Evolutionary conservation across 2,329 filamentous ascomycete species (phyloP), one percentile per base, ranked within the genome.

Genomic region (Diaporthe sp.): DNA sequence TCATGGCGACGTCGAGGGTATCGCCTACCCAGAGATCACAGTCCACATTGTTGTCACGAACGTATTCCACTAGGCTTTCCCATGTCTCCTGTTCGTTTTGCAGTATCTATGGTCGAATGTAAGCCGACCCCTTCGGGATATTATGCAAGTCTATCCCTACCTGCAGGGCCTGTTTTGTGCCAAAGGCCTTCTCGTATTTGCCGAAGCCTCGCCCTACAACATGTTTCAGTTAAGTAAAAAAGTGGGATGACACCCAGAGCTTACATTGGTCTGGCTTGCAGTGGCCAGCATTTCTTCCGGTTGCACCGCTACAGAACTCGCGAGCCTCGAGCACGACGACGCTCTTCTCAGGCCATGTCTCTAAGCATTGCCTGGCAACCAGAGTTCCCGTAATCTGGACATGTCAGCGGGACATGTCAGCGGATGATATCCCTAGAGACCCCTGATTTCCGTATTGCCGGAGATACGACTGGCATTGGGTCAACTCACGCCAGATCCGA

Each of bases 301-400:
- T 78, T 5, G 77, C 77, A n/a, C 77, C 76, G 8, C 63, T 72
- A 31, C 77, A 78, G 55, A 78, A 77, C 39, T 78, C 77, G 5
- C 77, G 76, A 6, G 77, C 76, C 73, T 78, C 77, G 17, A 78
- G 73, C 12, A 78, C 76, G 8, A 78, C 76, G n/a, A 77, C 73
- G 47, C 47, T 76, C 49, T 77, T 73, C 3, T 77, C 75, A 2
- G 76, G 76, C 75, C 76, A 76, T 7, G 47, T 76, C 31, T 77
- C 68, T 8, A 76, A 25, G 61, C 76, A 76, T 13, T 73, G 63
- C 31, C 72, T 76, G 13, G 76, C 76, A 5, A 77, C 75, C 28
- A 76, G 37, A 20, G 76, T 73, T 20, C 76, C 75, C 17, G 75
- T 77, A 6, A 77, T 76, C 77, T 76, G 12, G 7, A 5, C 2